These are phyloP conservation scores for Trichoderma brevicompactum DNA, from an alignment of 2,329 filamentous ascomycete species.

Conservation along the genomic window DNA sequence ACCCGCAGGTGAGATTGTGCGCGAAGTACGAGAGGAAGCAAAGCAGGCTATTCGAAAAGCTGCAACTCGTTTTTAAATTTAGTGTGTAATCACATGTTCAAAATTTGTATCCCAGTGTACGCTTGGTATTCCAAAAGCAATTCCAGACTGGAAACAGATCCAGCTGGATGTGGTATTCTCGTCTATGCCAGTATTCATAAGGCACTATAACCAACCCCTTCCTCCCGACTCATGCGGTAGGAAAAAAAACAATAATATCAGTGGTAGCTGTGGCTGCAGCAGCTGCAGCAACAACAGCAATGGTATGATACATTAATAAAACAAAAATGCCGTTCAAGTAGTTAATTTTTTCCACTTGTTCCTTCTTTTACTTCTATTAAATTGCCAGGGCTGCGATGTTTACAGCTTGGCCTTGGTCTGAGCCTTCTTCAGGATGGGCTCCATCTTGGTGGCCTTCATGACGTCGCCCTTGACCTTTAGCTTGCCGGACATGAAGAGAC, in stretches of 20 bases:
- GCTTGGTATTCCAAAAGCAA: neutral
- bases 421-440: constrained; percentile 88
- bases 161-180: constrained; percentile 22
- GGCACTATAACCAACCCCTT: constrained; percentile 26
- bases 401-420: constrained; percentile 84
- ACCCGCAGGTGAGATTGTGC: constrained; percentile 50
- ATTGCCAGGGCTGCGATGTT: constrained; percentile 32
- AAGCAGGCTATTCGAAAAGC: constrained; percentile 42
- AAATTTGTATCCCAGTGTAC: neutral
- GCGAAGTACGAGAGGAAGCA: constrained; percentile 46
- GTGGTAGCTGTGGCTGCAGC: neutral
- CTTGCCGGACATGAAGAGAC: constrained; percentile 97
- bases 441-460: constrained; percentile 98
- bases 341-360: neutral
- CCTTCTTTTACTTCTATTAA: neutral
- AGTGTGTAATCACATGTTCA: neutral
- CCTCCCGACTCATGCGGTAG: neutral
- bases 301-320: constrained; percentile 26
- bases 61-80: constrained; percentile 23
- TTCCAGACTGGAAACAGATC: neutral
- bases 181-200: constrained; percentile 30
- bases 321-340: constrained; percentile 9
- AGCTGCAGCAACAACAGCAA: neutral
- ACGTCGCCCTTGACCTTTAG: constrained; percentile 97
- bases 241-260: neutral